Percentiles rank a stretch among this genome's conserved stretches.
Conservation (phyloP, 2,329 filamentous ascomycete genomes). For the Neoarthrinium moseri region DNA sequence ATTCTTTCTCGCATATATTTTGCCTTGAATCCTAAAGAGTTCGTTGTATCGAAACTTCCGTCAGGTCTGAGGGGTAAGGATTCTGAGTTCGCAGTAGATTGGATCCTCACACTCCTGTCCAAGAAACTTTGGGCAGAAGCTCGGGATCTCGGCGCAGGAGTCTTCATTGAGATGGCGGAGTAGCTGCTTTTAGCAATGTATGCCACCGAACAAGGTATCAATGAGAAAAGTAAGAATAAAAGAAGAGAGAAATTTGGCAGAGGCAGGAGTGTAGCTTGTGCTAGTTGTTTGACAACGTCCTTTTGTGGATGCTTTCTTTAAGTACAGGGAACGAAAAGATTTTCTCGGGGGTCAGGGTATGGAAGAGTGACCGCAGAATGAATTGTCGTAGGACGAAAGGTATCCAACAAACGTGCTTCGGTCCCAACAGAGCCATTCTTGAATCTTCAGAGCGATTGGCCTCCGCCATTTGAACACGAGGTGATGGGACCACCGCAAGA, state of each 20-base stretch:
- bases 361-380: neutral
- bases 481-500: neutral
- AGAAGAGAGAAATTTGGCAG: neutral
- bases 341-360: neutral
- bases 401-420: neutral
- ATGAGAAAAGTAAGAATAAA: neutral
- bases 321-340: constrained; percentile 2
- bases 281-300: neutral
- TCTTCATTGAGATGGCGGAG: neutral
- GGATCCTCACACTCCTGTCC: neutral
- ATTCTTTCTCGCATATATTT: constrained; percentile 1
- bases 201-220: neutral
- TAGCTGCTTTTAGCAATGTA: neutral
- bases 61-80: constrained; percentile 1
- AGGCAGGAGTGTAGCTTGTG: neutral
- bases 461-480: neutral
- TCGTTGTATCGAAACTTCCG: constrained; percentile 2
- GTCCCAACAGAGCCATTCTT: neutral
- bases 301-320: neutral
- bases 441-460: neutral
- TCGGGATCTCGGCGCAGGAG: neutral
- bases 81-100: neutral
- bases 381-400: constrained; percentile 1
- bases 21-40: constrained; percentile 1
- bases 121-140: constrained; percentile 1